These are phyloP conservation scores for Plasmodium relictum DNA, from an alignment of 169 alveolate species.

Conservation along the genomic window DNA sequence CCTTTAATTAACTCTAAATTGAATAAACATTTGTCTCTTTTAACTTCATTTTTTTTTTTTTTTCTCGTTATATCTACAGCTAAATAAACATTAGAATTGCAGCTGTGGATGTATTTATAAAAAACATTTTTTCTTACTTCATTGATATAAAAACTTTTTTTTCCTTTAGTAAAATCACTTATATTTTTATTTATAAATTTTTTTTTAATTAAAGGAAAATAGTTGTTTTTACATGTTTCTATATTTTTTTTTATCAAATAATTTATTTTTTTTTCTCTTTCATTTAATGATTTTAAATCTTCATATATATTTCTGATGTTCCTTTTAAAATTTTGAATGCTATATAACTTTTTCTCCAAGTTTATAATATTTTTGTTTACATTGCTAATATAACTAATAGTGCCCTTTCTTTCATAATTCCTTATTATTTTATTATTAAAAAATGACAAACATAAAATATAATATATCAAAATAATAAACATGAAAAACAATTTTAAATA, in stretches of 20 bases:
- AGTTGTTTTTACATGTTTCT: slow-evolving; percentile 1
- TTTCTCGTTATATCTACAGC: slow-evolving; percentile 35
- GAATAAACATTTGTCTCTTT: no score
- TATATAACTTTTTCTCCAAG: no score
- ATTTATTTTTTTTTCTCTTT: slow-evolving; percentile 18
- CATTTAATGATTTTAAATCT: neutral
- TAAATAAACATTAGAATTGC: slow-evolving; percentile 40
- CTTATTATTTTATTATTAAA: neutral
- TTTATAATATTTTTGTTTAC: no score
- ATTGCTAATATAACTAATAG: no score
- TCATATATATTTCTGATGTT: slow-evolving; percentile 9
- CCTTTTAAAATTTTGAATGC: neutral
- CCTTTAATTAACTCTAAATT: no score
- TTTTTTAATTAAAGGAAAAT: slow-evolving; percentile 12
- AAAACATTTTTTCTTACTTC: slow-evolving; percentile 18
- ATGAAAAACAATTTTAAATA: no score
- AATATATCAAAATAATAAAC: no score
- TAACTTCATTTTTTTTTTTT: neutral
- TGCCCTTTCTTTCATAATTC: neutral
- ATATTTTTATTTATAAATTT: slow-evolving; percentile 11
- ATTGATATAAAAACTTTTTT: slow-evolving; percentile 26
- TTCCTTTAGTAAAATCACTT: neutral
- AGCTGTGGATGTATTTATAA: slow-evolving; percentile 19
- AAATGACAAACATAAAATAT: no score
- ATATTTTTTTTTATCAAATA: slow-evolving; percentile 21